These are phyloP conservation scores for Emergomyces orientalis DNA, from an alignment of 2,329 filamentous ascomycete species.

Conservation along the genomic window DNA sequence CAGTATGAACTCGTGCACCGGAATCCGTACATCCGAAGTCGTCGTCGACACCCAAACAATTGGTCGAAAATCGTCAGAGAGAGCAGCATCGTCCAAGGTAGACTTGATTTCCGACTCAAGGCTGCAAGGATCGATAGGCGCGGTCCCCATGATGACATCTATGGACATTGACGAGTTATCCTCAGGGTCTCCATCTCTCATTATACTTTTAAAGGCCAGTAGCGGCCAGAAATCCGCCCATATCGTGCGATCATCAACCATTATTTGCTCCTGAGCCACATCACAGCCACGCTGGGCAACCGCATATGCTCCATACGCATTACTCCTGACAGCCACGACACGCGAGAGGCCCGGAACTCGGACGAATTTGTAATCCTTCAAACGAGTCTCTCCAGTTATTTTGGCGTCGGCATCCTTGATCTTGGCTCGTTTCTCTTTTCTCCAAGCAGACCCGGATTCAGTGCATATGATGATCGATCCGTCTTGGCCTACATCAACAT, in stretches of 20 bases:
- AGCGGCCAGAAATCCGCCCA: conserved; percentile 66
- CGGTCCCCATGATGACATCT: neutral
- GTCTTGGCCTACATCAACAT: conserved; percentile 82
- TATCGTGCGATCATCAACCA: conserved; percentile 56
- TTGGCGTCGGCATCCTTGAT: conserved; percentile 56
- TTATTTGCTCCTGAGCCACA: conserved; percentile 63
- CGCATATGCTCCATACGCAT: conserved; percentile 80
- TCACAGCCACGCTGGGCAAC: conserved; percentile 77
- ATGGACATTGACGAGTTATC: conserved; percentile 19
- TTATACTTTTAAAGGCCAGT: conserved; percentile 56
- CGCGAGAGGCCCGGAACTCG: conserved; percentile 81
- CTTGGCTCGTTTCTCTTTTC: conserved; percentile 70
- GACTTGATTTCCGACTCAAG: conserved; percentile 23
- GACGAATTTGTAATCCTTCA: conserved; percentile 92
- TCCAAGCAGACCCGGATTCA: conserved; percentile 86
- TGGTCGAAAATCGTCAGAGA: conserved; percentile 20
- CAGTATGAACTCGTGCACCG: conserved; percentile 74
- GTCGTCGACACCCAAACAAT: conserved; percentile 44
- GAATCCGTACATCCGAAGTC: conserved; percentile 60
- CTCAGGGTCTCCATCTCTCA: conserved; percentile 25
- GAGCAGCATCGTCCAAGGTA: conserved; percentile 21
- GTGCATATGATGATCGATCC: conserved; percentile 93
- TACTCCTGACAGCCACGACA: conserved; percentile 74
- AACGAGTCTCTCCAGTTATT: conserved; percentile 46
- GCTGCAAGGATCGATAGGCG: neutral